phyloP scores from a whole-genome alignment of 495 filamentous ascomycete genomes.

The Articulospora tetracladia region DNA sequence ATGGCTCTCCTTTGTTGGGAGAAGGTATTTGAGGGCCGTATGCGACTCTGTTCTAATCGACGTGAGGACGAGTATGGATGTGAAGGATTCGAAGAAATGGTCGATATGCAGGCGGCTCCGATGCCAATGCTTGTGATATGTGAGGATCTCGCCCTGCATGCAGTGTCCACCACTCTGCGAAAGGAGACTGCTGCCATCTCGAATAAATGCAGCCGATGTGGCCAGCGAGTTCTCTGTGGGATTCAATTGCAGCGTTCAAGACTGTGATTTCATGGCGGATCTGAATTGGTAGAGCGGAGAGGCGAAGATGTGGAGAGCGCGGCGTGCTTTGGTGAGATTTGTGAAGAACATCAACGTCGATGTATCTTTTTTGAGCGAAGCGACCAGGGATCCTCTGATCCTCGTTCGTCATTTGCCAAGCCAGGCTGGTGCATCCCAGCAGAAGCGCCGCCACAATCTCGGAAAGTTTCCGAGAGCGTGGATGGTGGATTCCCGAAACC shows the following conservation, averaged over 20 bases:
- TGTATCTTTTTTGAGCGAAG: too few species aligned
- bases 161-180: conserved; percentile 6
- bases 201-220: not conserved
- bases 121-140: not conserved
- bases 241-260: not conserved
- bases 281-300: too few species aligned
- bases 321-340: too few species aligned
- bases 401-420: conserved; percentile 2
- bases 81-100: not conserved
- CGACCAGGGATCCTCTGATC: too few species aligned
- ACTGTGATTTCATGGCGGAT: too few species aligned
- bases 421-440: not conserved
- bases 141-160: conserved; percentile 1
- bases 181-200: conserved; percentile 9
- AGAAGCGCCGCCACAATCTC: not conserved
- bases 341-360: too few species aligned
- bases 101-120: not conserved
- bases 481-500: too few species aligned
- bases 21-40: not conserved
- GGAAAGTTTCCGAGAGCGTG: too few species aligned
- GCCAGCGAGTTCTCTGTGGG: not conserved
- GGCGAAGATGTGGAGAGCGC: too few species aligned
- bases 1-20: not conserved
- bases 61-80: not conserved
- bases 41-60: not conserved